Base-by-base conservation (phyloP, 768 basidiomycete genomes). In the Mycena olivaceomarginata region DNA sequence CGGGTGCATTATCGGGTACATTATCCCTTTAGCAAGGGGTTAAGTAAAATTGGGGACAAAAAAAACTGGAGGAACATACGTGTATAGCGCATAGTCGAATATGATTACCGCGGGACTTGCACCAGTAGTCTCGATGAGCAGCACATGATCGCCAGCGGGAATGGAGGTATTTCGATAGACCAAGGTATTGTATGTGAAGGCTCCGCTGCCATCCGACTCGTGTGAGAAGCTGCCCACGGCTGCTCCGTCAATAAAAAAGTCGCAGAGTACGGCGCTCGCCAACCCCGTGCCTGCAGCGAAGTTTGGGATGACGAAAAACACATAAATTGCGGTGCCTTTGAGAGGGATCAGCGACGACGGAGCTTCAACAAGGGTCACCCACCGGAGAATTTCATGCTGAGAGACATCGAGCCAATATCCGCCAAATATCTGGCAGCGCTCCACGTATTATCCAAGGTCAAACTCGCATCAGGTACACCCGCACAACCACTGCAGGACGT, bases 51-150 rank as follows among this genome's bases (percentile, higher is more conserved):
- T 25, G 51, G 20, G 4, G 51, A 48, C 15, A 10, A 51, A 8
- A 43, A 18, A 16, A 5, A 9, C 0, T n/a, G 37, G 22, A 31
- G 22, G 25, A 48, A 79, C 81, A 20, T 59, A 82, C 81, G 80
- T 81, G 25, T 82, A 82, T 0, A 78, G 18, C 9, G 71, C 80
- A 43, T 70, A 75, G 57, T 82, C 81, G 40, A 82, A 82, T n/a
- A 81, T 77, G 40, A 82, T 53, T 15, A 70, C 57, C 7, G 79
- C 70, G 5, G 77, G 67, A n/a, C 74, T 72, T 3, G 64, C 20
- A 11, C 77, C 78, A 8, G 72, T 79, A 6, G 79, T 77, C n/a
- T 75, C 60, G 41, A 82, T 75, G 4, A 79, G 62, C 12, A 82
- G 73, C 4, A 53, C 70, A 60, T 82, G 81, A 22, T 80, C 76